Evolutionary conservation across 768 basidiomycete species (phyloP).

Genomic region (Myochromella boudieri): DNA sequence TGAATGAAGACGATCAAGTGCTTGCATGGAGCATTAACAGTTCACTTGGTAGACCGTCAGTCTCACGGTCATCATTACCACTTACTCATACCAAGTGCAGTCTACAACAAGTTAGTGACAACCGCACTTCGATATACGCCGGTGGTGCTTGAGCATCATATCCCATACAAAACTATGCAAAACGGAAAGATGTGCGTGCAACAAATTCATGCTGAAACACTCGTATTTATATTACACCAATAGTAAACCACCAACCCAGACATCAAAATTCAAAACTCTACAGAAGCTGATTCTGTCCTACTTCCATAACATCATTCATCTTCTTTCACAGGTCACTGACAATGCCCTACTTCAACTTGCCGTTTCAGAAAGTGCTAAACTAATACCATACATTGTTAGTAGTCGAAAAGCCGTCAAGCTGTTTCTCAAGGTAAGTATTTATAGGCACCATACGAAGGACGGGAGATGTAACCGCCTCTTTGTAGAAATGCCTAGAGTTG

Average conservation of each 20-base stretch:
- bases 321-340: constrained; percentile 76
- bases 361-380: constrained; percentile 81
- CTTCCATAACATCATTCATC: constrained; percentile 81
- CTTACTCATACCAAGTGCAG: constrained; percentile 37
- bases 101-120: constrained; percentile 91
- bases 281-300: constrained; percentile 88
- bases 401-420: constrained; percentile 83
- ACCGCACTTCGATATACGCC: constrained; percentile 91
- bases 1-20: constrained; percentile 81
- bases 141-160: constrained; percentile 81
- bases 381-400: constrained; percentile 84
- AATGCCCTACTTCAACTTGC: constrained; percentile 65
- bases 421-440: constrained; percentile 72
- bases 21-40: constrained; percentile 88
- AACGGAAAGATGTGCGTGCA: constrained; percentile 82
- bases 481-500: constrained; percentile 76
- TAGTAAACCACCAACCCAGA: constrained; percentile 85
- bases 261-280: constrained; percentile 76
- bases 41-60: constrained; percentile 55
- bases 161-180: constrained; percentile 79
- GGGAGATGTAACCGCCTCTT: not conserved
- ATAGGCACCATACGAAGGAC: not conserved
- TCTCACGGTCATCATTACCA: not conserved
- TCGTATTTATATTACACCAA: constrained; percentile 6
- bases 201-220: constrained; percentile 2